Percentiles rank a stretch among this genome's conserved stretches.
Conservation (phyloP, 1,284 basidiomycete species). For the Athelia psychrophila region DNA sequence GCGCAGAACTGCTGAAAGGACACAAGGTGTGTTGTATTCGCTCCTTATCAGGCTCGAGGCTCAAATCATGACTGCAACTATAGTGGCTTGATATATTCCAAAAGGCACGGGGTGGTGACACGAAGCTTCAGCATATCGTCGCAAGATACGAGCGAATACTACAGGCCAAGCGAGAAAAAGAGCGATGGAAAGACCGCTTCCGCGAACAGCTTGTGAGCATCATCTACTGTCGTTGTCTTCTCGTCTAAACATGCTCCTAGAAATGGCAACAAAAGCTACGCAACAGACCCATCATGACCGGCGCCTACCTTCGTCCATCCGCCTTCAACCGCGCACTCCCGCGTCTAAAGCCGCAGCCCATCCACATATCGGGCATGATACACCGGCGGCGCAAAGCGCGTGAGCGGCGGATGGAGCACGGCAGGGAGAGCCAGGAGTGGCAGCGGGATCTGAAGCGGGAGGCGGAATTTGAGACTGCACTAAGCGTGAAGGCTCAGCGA, state of each 20-base stretch:
- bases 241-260: background rate
- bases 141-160: conserved; percentile 56
- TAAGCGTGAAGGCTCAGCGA: conserved; percentile 22
- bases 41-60: background rate
- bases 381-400: conserved; percentile 49
- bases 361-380: conserved; percentile 68
- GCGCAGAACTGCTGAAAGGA: conserved; percentile 42
- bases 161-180: conserved; percentile 45
- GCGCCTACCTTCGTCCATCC: conserved; percentile 60
- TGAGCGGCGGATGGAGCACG: conserved; percentile 38
- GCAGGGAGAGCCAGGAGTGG: conserved; percentile 30
- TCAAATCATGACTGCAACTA: background rate
- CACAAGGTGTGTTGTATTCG: conserved; percentile 47
- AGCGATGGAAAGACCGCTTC: conserved; percentile 41
- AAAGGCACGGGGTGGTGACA: conserved; percentile 50
- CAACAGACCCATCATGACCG: conserved; percentile 64
- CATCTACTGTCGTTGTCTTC: background rate
- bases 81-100: conserved; percentile 66
- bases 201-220: conserved; percentile 49
- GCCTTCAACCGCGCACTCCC: conserved; percentile 68
- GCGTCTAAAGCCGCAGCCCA: conserved; percentile 74
- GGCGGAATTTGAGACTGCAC: conserved; percentile 46
- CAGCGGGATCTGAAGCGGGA: conserved; percentile 51
- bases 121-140: conserved; percentile 41
- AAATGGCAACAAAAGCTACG: conserved; percentile 49